Conservation (phyloP, 2,329 filamentous ascomycete genomes). For the Aspergillus tubingensis region DNA sequence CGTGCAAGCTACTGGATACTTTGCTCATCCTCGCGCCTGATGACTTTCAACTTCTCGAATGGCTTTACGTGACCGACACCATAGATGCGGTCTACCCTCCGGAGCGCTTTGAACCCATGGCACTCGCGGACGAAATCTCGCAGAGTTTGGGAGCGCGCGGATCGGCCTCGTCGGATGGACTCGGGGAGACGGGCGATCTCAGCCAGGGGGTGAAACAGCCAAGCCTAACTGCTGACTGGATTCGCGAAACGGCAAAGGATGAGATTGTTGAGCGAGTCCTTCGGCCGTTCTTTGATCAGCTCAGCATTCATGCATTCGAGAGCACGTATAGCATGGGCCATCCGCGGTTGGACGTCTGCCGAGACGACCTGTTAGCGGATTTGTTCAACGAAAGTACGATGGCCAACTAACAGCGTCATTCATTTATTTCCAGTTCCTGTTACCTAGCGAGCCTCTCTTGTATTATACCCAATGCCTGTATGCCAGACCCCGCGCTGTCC, state of each 20-base stretch:
- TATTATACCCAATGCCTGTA: not conserved
- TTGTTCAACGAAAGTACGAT: constrained; percentile 75
- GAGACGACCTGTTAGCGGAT: constrained; percentile 67
- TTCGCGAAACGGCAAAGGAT: constrained; percentile 56
- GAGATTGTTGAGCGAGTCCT: constrained; percentile 75
- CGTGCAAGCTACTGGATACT: constrained; percentile 88
- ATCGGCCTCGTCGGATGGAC: constrained; percentile 26
- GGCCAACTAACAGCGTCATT: constrained; percentile 29
- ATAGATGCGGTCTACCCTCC: constrained; percentile 92
- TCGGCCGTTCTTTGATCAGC: constrained; percentile 82
- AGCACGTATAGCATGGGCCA: constrained; percentile 81
- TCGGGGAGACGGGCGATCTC: constrained; percentile 33
- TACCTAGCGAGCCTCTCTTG: constrained; percentile 1
- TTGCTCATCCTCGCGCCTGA: constrained; percentile 86
- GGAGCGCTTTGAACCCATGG: constrained; percentile 66
- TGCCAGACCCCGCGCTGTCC: not conserved
- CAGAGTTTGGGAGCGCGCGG: constrained; percentile 65
- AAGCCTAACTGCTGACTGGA: constrained; percentile 48
- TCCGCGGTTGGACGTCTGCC: constrained; percentile 67
- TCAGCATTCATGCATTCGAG: constrained; percentile 94
- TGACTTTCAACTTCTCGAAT: constrained; percentile 97
- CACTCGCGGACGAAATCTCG: constrained; percentile 80
- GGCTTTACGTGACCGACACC: constrained; percentile 96
- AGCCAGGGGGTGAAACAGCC: constrained; percentile 39
- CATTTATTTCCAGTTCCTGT: not conserved